Conservation (phyloP, 2,329 filamentous ascomycete species). For the Beauveria brongniartii region DNA sequence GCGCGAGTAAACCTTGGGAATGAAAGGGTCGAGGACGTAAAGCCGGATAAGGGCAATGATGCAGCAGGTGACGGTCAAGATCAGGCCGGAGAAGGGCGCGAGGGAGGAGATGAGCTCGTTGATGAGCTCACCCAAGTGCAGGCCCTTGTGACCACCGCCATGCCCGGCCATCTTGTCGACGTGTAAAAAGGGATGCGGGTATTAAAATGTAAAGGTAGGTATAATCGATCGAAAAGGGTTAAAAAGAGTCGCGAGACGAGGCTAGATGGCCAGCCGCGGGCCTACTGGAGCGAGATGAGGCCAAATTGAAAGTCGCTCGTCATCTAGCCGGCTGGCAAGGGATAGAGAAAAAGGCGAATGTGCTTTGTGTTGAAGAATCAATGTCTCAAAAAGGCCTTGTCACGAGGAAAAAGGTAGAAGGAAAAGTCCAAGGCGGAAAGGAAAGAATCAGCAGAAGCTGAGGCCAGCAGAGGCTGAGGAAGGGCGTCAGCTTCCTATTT, state of each 20-base stretch:
- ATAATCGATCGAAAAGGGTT: neutral
- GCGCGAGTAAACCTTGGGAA: slow-evolving; percentile 5
- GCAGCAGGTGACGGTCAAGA: slow-evolving; percentile 11
- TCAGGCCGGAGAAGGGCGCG: slow-evolving; percentile 10
- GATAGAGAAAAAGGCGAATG: too few species aligned
- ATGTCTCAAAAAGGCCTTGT: neutral
- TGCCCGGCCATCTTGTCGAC: neutral
- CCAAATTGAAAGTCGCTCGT: neutral
- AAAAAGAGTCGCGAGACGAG: neutral
- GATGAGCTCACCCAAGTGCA: slow-evolving; percentile 8
- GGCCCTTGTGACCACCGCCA: neutral
- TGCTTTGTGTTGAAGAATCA: neutral
- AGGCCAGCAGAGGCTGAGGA: neutral
- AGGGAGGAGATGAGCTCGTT: slow-evolving; percentile 1
- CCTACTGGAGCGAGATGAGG: neutral
- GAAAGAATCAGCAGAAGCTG: neutral
- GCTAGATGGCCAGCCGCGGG: neutral
- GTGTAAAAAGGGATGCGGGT: neutral
- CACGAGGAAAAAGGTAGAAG: neutral
- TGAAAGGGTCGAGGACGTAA: slow-evolving; percentile 8
- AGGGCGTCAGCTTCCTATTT: slow-evolving; percentile 6
- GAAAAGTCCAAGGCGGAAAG: neutral
- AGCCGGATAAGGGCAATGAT: slow-evolving; percentile 9
- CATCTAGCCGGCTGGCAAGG: neutral
- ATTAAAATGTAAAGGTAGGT: neutral